These are phyloP conservation scores for Cyclocybe aegerita DNA, from an alignment of 768 basidiomycete species.

Conservation along the genomic window DNA sequence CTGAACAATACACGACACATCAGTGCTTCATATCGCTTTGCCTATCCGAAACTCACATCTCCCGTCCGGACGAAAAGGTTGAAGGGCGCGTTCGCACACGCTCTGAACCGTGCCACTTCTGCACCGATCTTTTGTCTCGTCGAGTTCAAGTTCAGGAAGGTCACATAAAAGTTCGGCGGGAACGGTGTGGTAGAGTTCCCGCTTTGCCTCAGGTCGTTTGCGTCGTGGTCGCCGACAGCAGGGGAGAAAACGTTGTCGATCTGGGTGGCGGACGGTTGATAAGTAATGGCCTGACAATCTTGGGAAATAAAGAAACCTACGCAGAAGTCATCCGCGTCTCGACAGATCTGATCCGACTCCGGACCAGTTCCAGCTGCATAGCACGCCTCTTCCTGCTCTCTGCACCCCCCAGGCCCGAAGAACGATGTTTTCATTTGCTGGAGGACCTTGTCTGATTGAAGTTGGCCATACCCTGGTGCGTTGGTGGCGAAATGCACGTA, in stretches of 20 bases:
- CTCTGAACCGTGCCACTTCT: conserved; percentile 36
- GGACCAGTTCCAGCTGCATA: conserved; percentile 49
- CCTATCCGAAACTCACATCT: conserved; percentile 39
- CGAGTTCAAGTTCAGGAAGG: conserved; percentile 37
- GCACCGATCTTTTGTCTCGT: conserved; percentile 53
- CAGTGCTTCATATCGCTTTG: not conserved
- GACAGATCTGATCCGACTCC: conserved; percentile 50
- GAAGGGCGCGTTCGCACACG: conserved; percentile 47
- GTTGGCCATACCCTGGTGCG: conserved; percentile 67
- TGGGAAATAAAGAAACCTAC: conserved; percentile 30
- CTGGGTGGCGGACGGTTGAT: conserved; percentile 23
- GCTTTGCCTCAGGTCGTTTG: conserved; percentile 54
- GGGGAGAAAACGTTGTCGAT: conserved; percentile 45
- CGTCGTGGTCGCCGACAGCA: conserved; percentile 51
- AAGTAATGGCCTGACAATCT: not conserved
- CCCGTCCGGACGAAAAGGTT: conserved; percentile 48
- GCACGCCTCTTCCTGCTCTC: conserved; percentile 54
- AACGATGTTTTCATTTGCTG: conserved; percentile 46
- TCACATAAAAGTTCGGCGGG: conserved; percentile 56
- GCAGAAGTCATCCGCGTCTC: conserved; percentile 52
- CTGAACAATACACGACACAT: conserved; percentile 21
- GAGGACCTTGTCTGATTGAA: conserved; percentile 48
- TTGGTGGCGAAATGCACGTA: conserved; percentile 59
- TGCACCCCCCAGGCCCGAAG: conserved; percentile 49
- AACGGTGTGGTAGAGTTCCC: conserved; percentile 45